Evolutionary conservation across 768 basidiomycete species (phyloP), one percentile per base, ranked within the genome.

Genomic region (Tricholoma flavovirens): DNA sequence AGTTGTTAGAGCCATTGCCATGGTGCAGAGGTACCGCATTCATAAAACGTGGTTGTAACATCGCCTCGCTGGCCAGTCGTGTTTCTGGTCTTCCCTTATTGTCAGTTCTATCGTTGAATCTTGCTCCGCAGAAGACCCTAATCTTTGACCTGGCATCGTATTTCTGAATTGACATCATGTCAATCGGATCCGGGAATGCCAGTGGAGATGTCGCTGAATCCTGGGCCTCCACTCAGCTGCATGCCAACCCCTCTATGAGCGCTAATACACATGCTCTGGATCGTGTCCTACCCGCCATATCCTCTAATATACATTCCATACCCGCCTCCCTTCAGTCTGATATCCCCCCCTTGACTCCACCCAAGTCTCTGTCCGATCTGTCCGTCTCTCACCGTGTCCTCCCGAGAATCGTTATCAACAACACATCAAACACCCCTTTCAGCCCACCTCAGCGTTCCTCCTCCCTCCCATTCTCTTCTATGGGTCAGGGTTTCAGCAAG

Each of bases 401-500:
- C n/a, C 38, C 36, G 19, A 32, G 40, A 17, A 48, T 40, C 17
- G 12, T n/a, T 24, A 53, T 40, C 56, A 57, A 32, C 50, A 55
- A 22, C 55, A 57, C n/a, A n/a, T n/a, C 54, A 50, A 61, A 57
- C 53, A 58, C 58, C 58, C 67, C 67, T 54, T 55, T 62, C 21
- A 35, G 59, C n/a, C 60, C 57, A 19, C 55, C 66, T 24, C 53
- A 57, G 21, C 62, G 60, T 15, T 53, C 64, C 22, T 26, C 66
- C 19, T 57, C 64, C 17, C 56, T 62, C 38, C 59, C 66, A 17
- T 56, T 56, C 53, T 56, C 56, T 53, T 42, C 46, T 45, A 78
- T 78, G 77, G 78, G 77, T 51, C 73, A 77, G 62, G 62, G 65
- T 21, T 66, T 66, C 55, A 64, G 63, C 58, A 69, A 68, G 61